These are phyloP conservation scores for Penicillium decumbens DNA, from an alignment of 2,329 filamentous ascomycete species.

Conservation along the genomic window DNA sequence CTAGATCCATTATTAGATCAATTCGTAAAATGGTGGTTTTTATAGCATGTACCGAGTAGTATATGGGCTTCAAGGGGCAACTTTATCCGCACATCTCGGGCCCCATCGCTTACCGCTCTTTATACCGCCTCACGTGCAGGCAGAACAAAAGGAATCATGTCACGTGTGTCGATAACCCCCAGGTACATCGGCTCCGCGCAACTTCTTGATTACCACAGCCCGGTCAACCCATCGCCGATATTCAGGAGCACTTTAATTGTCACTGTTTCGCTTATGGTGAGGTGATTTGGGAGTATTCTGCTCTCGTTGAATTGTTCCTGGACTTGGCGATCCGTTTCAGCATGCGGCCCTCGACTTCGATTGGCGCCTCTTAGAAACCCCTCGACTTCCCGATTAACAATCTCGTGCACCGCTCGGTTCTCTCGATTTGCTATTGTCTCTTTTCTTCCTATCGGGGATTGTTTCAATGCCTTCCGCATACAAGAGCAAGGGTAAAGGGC, in stretches of 20 bases:
- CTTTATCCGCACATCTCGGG: background rate
- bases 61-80: background rate
- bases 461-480: constrained; percentile 41
- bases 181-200: background rate
- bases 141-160: background rate
- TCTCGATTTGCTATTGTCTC: background rate
- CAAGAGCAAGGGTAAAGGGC: constrained; percentile 52
- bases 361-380: constrained; percentile 9
- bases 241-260: background rate
- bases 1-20: background rate
- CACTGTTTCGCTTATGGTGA: background rate
- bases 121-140: background rate
- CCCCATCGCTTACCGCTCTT: background rate
- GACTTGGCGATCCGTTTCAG: constrained; percentile 6
- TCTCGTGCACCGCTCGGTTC: background rate
- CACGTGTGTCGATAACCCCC: background rate
- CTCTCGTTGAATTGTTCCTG: background rate
- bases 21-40: background rate
- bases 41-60: background rate
- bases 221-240: background rate
- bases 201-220: background rate
- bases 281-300: background rate
- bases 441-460: background rate
- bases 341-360: constrained; percentile 13
- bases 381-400: constrained; percentile 5